phyloP scores from a whole-genome alignment of 495 filamentous ascomycete genomes.

The Penicillium soppii region DNA sequence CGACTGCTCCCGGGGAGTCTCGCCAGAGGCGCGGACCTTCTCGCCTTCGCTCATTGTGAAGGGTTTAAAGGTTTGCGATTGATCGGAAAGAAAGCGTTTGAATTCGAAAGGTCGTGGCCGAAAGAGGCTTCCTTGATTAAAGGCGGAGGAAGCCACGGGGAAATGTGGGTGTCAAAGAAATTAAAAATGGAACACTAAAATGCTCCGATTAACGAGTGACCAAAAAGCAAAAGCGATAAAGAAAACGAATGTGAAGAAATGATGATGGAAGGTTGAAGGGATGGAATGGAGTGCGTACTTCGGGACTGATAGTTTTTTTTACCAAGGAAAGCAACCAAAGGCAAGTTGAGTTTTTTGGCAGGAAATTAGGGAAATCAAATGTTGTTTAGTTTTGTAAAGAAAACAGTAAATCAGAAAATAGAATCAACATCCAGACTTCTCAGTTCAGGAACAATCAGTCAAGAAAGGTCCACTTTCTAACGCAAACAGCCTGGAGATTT shows the following conservation, averaged over 20 bases:
- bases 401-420: background rate
- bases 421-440: background rate
- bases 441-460: background rate
- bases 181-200: slow-evolving; percentile 19
- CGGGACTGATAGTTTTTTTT: no score
- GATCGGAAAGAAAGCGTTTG: slow-evolving; percentile 48
- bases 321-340: no score
- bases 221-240: slow-evolving; percentile 14
- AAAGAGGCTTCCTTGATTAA: slow-evolving; percentile 46
- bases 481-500: background rate
- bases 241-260: slow-evolving; percentile 36
- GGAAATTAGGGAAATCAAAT: background rate
- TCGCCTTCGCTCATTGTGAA: slow-evolving; percentile 67
- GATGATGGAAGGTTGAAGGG: slow-evolving; percentile 23
- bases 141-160: slow-evolving; percentile 49
- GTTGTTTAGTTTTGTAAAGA: background rate
- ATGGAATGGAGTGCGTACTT: slow-evolving; percentile 24
- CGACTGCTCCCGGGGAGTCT: slow-evolving; percentile 62
- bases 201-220: slow-evolving; percentile 21
- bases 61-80: slow-evolving; percentile 40
- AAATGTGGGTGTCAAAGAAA: slow-evolving; percentile 16
- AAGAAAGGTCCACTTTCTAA: background rate
- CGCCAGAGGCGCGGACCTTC: slow-evolving; percentile 77
- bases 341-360: background rate
- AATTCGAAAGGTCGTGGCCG: slow-evolving; percentile 54